Percentiles rank a stretch among this genome's conserved stretches.
Evolutionary conservation across 2,329 filamentous ascomycete species (phyloP).

Genomic region (Cladophialophora bantiana): DNA sequence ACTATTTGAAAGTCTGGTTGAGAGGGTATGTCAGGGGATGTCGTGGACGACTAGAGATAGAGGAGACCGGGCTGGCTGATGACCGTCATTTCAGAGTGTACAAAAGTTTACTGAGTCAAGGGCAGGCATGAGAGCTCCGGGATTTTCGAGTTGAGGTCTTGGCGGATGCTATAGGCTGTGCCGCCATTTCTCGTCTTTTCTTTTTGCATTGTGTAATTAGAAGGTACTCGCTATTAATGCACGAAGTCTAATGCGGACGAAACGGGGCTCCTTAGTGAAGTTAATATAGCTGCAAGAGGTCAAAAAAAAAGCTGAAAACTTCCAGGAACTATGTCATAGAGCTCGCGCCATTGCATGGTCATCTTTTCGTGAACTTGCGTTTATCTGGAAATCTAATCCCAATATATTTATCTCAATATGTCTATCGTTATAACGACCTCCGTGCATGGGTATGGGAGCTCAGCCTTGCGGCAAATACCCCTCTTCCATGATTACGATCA

Average conservation of each 20-base stretch:
- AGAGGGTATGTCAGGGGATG: background rate
- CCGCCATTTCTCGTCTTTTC: slow-evolving; percentile 6
- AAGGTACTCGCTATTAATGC: slow-evolving; percentile 34
- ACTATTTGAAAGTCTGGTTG: background rate
- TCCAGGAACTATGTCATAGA: background rate
- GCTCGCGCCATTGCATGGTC: background rate
- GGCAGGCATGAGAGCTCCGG: background rate
- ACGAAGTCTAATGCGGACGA: slow-evolving; percentile 26
- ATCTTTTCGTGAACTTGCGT: background rate
- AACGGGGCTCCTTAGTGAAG: background rate
- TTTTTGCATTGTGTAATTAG: slow-evolving; percentile 33
- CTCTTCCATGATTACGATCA: background rate
- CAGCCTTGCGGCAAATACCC: background rate
- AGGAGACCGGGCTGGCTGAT: background rate
- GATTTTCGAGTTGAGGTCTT: background rate
- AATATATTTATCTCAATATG: background rate
- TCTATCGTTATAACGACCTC: background rate
- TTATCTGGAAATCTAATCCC: background rate
- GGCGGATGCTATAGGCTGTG: background rate
- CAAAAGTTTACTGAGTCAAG: background rate
- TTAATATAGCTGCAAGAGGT: slow-evolving; percentile 16
- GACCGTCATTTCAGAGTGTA: background rate
- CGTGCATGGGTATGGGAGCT: background rate
- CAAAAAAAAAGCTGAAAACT: slow-evolving; percentile 15
- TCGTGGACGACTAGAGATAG: background rate